These are phyloP conservation scores for Aspergillus sp. DNA, from an alignment of 2,329 filamentous ascomycete genomes.

Conservation along the genomic window DNA sequence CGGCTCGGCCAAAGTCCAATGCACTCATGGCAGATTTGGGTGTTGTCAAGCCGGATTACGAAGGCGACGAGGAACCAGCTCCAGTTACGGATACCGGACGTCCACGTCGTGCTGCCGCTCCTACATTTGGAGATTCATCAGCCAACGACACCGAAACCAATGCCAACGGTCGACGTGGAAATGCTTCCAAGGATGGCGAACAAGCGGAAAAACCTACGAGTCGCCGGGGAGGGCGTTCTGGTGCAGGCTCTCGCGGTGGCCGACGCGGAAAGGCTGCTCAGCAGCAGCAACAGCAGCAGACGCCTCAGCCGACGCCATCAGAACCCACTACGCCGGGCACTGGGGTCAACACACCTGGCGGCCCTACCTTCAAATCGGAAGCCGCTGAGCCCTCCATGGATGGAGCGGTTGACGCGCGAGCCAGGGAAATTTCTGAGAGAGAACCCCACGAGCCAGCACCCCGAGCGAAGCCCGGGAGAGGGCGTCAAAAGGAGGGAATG, in stretches of 20 bases:
- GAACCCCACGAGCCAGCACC: slow-evolving; percentile 21
- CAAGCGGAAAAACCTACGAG: slow-evolving; percentile 31
- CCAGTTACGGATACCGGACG: slow-evolving; percentile 50
- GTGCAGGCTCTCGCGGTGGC: slow-evolving; percentile 32
- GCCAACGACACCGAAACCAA: slow-evolving; percentile 27
- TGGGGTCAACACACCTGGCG: slow-evolving; percentile 16
- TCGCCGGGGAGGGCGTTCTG: slow-evolving; percentile 33
- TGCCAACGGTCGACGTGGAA: slow-evolving; percentile 31
- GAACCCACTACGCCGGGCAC: slow-evolving; percentile 7
- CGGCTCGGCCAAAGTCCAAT: slow-evolving; percentile 45
- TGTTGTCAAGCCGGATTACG: slow-evolving; percentile 41
- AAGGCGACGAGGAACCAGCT: slow-evolving; percentile 43
- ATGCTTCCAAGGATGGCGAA: slow-evolving; percentile 34
- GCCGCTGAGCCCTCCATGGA: slow-evolving; percentile 17
- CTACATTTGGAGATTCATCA: slow-evolving; percentile 45
- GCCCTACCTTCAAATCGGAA: slow-evolving; percentile 27
- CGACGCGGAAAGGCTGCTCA: slow-evolving; percentile 33
- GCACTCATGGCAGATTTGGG: slow-evolving; percentile 48
- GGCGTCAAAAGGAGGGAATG: slow-evolving; percentile 31
- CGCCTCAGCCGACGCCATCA: slow-evolving; percentile 12
- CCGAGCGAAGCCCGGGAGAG: slow-evolving; percentile 27
- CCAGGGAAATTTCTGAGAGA: slow-evolving; percentile 28
- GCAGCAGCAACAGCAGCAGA: slow-evolving; percentile 22
- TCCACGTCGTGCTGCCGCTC: slow-evolving; percentile 49
- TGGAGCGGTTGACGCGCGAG: slow-evolving; percentile 17